Conservation (phyloP, 2,329 filamentous ascomycete genomes). For the Pseudogymnoascus sp. region DNA sequence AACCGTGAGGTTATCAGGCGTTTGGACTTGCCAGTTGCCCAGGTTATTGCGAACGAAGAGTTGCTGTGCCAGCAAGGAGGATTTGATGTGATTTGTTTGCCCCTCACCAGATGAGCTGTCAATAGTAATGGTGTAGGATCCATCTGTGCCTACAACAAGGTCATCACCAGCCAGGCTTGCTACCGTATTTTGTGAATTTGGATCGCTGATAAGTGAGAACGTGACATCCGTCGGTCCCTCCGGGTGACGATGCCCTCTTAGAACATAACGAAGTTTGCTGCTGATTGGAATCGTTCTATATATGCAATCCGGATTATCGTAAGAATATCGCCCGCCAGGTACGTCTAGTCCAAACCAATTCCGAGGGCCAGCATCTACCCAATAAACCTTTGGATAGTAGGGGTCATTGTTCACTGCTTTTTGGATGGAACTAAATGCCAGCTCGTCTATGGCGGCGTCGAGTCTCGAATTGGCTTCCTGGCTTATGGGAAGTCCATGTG, state of each 20-base stretch:
- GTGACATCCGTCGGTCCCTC: not conserved
- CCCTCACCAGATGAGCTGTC: conserved; percentile 1
- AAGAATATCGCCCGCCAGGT: not conserved
- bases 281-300: conserved; percentile 2
- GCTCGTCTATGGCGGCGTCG: not conserved
- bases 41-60: not conserved
- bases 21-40: not conserved
- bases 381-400: not conserved
- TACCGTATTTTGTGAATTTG: not conserved
- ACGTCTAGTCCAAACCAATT: not conserved
- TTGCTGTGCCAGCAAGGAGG: not conserved
- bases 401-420: not conserved
- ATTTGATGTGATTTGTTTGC: not conserved
- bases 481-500: not conserved
- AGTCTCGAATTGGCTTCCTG: not conserved
- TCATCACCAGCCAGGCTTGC: not conserved
- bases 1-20: not conserved
- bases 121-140: not conserved
- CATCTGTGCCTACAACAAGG: not conserved
- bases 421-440: not conserved
- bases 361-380: not conserved
- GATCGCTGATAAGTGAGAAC: not conserved
- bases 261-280: not conserved
- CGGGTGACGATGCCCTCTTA: not conserved
- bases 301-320: not conserved